A percentile compares a stretch with the other conserved stretches of the same genome.
These are phyloP conservation scores for Jatropha multifida DNA, from an alignment of 441 rosid species.

Conservation along the genomic window DNA sequence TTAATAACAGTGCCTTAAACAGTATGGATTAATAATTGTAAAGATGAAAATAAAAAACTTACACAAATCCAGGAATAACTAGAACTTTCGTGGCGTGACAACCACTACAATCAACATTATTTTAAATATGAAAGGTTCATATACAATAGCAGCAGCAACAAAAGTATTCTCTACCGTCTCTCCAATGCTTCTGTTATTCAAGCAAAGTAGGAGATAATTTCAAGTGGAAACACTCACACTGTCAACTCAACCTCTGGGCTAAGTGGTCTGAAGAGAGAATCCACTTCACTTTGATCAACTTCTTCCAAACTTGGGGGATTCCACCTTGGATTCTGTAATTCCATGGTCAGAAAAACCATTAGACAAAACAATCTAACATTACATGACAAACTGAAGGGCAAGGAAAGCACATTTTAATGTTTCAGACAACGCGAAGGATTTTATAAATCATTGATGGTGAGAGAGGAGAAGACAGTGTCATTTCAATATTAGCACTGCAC, in stretches of 20 bases:
- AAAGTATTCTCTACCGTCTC: neutral
- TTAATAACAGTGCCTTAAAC: no score
- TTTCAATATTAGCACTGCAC: neutral
- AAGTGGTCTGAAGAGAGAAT: constrained; percentile 66
- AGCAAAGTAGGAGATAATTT: neutral
- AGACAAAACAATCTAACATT: neutral
- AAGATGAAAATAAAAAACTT: no score
- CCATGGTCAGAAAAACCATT: neutral
- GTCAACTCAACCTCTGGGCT: constrained; percentile 47
- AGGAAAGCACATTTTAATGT: no score
- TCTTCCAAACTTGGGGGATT: constrained; percentile 68
- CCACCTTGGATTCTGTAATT: constrained; percentile 88
- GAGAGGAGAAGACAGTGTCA: neutral
- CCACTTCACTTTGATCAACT: constrained; percentile 60
- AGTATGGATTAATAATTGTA: no score
- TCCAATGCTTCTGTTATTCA: neutral
- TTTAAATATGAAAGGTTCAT: neutral
- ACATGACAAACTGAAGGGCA: neutral
- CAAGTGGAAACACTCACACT: constrained; percentile 33
- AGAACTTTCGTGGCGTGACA: no score
- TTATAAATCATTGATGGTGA: neutral
- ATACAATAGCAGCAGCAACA: neutral
- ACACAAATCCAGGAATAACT: no score
- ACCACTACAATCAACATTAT: neutral
- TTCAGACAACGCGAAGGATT: neutral